phyloP scores from a whole-genome alignment of 2,329 filamentous ascomycete genomes.

The Dendryphion nanum region DNA sequence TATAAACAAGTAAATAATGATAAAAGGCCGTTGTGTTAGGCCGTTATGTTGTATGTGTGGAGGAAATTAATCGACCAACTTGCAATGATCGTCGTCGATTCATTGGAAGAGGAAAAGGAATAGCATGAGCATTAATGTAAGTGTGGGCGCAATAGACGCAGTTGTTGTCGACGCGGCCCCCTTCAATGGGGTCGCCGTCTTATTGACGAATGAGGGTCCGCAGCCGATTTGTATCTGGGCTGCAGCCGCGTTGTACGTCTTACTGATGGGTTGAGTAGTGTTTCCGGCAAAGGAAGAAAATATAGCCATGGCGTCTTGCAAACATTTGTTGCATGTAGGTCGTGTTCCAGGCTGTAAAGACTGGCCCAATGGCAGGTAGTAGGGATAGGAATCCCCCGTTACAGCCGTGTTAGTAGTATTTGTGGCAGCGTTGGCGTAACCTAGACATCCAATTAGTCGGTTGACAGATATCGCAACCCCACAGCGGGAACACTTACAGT shows the following conservation, averaged over 20 bases:
- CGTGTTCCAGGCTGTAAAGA: slow-evolving; percentile 63
- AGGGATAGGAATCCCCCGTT: slow-evolving; percentile 70
- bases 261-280: slow-evolving; percentile 62
- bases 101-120: slow-evolving; percentile 32
- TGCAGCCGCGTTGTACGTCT: slow-evolving; percentile 71
- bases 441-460: slow-evolving; percentile 15
- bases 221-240: slow-evolving; percentile 67
- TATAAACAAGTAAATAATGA: slow-evolving; percentile 6
- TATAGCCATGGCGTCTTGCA: slow-evolving; percentile 77
- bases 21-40: too few relatives aligned
- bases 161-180: slow-evolving; percentile 20
- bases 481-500: slow-evolving; percentile 57
- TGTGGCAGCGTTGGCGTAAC: slow-evolving; percentile 79
- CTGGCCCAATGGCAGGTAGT: slow-evolving; percentile 79
- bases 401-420: slow-evolving; percentile 72
- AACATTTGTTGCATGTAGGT: slow-evolving; percentile 74
- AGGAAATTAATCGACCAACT: too few relatives aligned
- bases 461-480: background rate
- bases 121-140: slow-evolving; percentile 36
- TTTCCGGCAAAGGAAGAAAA: slow-evolving; percentile 70
- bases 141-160: slow-evolving; percentile 24
- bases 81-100: too few relatives aligned
- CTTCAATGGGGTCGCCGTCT: slow-evolving; percentile 45
- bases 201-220: slow-evolving; percentile 55
- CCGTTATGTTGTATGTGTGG: too few relatives aligned